Conservation (phyloP, 169 alveolate genomes). For the Eimeria maxima region DNA sequence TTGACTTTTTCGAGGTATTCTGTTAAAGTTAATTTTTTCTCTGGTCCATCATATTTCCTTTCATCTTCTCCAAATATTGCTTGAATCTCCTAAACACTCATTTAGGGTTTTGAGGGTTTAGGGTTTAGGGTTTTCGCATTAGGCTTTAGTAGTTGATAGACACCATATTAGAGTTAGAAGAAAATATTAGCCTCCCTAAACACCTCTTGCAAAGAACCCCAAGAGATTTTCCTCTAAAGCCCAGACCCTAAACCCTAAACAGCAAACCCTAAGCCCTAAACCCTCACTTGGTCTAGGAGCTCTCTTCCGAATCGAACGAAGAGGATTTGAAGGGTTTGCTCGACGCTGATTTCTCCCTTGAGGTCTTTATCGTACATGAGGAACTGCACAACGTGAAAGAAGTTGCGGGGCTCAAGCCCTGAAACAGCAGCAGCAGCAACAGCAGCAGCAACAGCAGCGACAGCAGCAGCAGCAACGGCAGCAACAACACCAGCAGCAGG, state of each 20-base stretch:
- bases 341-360: slow-evolving; percentile 93
- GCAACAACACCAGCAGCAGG: background rate
- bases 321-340: slow-evolving; percentile 95
- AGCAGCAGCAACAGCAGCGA: background rate
- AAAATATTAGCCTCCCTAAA: background rate
- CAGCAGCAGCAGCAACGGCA: slow-evolving; percentile 31
- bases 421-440: slow-evolving; percentile 15
- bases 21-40: slow-evolving; percentile 88
- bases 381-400: slow-evolving; percentile 94
- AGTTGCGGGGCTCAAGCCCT: slow-evolving; percentile 95
- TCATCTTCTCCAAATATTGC: slow-evolving; percentile 94
- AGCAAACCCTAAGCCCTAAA: background rate
- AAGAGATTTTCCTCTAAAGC: too few species aligned
- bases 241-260: background rate
- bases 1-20: slow-evolving; percentile 90
- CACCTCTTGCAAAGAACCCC: too few species aligned
- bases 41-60: slow-evolving; percentile 90
- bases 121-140: background rate
- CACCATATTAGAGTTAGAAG: background rate
- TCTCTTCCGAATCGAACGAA: slow-evolving; percentile 94
- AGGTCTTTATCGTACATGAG: slow-evolving; percentile 94
- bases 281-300: slow-evolving; percentile 90
- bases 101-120: background rate
- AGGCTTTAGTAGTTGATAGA: background rate
- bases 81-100: slow-evolving; percentile 86